Evolutionary conservation across 2,329 filamentous ascomycete genomes (phyloP).

Genomic region (Trichoderma harzianum): DNA sequence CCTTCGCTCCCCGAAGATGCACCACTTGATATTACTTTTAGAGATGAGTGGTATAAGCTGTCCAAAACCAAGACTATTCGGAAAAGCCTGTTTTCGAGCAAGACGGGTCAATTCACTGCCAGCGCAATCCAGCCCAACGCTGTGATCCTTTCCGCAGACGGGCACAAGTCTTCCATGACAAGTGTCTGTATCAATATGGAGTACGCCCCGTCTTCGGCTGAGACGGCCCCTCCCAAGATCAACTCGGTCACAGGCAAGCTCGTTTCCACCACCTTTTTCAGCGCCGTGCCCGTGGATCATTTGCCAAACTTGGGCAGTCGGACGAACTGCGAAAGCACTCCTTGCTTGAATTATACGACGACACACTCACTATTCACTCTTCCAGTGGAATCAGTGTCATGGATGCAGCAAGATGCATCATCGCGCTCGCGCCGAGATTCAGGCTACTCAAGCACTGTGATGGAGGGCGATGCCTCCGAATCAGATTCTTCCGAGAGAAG

Average conservation of each 20-base stretch:
- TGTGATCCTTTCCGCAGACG: slow-evolving; percentile 50
- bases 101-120: slow-evolving; percentile 48
- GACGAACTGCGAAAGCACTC: slow-evolving; percentile 38
- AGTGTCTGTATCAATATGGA: slow-evolving; percentile 43
- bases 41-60: slow-evolving; percentile 49
- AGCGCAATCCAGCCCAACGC: slow-evolving; percentile 46
- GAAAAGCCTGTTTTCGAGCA: slow-evolving; percentile 50
- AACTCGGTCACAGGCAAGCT: slow-evolving; percentile 50
- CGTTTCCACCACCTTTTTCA: slow-evolving; percentile 51
- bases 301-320: slow-evolving; percentile 52
- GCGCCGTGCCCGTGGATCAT: slow-evolving; percentile 41
- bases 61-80: slow-evolving; percentile 51
- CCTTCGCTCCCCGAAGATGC: slow-evolving; percentile 49
- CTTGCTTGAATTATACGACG: slow-evolving; percentile 46
- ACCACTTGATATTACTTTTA: slow-evolving; percentile 46
- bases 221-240: slow-evolving; percentile 46
- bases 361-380: slow-evolving; percentile 41
- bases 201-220: slow-evolving; percentile 45
- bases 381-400: slow-evolving; percentile 36
- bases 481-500: slow-evolving; percentile 28
- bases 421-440: slow-evolving; percentile 48
- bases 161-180: slow-evolving; percentile 40
- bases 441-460: slow-evolving; percentile 48
- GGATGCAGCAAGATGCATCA: slow-evolving; percentile 37
- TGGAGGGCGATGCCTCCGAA: slow-evolving; percentile 36